Base-by-base conservation (phyloP, 2,329 filamentous ascomycete genomes). In the Pseudopithomyces chartarum region DNA sequence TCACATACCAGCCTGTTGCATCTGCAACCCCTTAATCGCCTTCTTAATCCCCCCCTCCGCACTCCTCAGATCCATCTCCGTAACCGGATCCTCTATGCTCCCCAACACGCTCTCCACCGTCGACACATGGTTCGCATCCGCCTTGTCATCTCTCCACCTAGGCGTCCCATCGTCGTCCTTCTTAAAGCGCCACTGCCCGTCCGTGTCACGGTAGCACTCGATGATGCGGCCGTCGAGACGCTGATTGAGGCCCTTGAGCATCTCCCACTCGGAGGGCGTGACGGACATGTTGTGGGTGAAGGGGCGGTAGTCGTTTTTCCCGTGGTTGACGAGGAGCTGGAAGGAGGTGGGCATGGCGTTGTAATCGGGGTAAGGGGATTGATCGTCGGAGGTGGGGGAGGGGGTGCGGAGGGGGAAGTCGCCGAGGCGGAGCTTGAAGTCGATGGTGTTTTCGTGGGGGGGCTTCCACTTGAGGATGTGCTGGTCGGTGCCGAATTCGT, bases 381-480 rank as follows among this genome's bases (percentile, higher is more conserved):
- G 88, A 33, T 86, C 85, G 44, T 85, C 84, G 65, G 95, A 73
- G 36, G 89, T 85, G 1, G 89, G 89, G 57, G 45, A 36, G 32
- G 45, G 11, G 5, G 90, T 84, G n/a, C 89, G 81, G 0, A 81
- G 71, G 0, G 90, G 90, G 68, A 97, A 98, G 12, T 84, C 82
- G 52, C 76, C 79, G 42, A 99, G 83, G 50, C 85, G 85, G 66
- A 98, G 83, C 40, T 90, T 85, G 75, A 97, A 97, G 74, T 99
- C 95, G 65, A 99, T 87, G 0, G 92, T 96, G 79, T 99, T 99
- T 75, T 99, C 95, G 63, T 91, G 84, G 3, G 92, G 91, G 0
- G 94, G 92, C 78, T 99, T 99, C 95, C 95, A 99, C 76, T 99
- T 99, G 38, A 99, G 81, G 61, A 97, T 99, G 74, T 97, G 89